Evolutionary conservation across 176 grass and related monocot genomes (phyloP), one percentile per base, ranked within the genome.

Genomic region (Stipa capillata): DNA sequence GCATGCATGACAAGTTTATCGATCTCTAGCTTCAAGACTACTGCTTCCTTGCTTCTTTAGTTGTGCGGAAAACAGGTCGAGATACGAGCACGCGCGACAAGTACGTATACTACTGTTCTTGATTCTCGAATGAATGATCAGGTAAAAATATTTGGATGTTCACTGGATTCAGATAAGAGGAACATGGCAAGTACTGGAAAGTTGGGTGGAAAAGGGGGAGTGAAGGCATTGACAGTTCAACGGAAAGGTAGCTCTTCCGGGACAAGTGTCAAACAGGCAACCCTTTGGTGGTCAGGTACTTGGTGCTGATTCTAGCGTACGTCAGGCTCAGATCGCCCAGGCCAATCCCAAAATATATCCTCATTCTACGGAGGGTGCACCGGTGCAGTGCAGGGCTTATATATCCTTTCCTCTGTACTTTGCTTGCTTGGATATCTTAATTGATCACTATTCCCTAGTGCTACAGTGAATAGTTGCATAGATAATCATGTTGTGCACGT

Each of bases 191-290:
- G 25, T 47, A 29, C 24, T 14, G 42, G 25, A 69, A 69, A n/a
- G n/a, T n/a, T n/a, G n/a, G n/a, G n/a, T n/a, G n/a, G 42, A 29
- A 48, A 48, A 17, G 25, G 23, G 65, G 44, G n/a, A n/a, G n/a
- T 69, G 47, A 69, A 15, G 42, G 25, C 4, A 6, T 11, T 51
- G 83, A 72, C 67, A 73, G 56, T 79, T 79, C 27, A 85, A 79
- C 66, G 45, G 68, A 85, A 80, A 79, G 27, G 27, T 24, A 15
- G 67, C 68, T 66, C 36, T 43, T n/a, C 66, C 28, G 32, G 74
- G 79, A 79, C 84, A 80, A 55, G 76, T 86, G 84, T 86, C 68
- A 55, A n/a, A n/a, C n/a, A n/a, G n/a, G n/a, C n/a, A n/a, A n/a
- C n/a, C n/a, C 65, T 28, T 69, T 7, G 42, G 41, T 47, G 13